phyloP scores from a whole-genome alignment of 1,284 basidiomycete genomes.

The Somion occarium region DNA sequence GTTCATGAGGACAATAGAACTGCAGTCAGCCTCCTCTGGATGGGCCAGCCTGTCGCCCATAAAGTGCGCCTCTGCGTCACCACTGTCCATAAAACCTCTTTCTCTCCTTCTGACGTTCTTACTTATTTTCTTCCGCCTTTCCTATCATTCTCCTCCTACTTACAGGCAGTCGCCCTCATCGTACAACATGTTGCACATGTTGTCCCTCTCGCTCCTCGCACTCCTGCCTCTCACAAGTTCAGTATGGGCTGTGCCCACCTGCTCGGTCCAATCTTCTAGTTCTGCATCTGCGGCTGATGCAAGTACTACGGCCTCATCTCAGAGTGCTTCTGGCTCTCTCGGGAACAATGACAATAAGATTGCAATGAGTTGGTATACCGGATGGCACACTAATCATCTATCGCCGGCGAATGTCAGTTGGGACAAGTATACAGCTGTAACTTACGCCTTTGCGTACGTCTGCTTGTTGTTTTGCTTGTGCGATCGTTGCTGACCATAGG shows the following conservation, averaged over 20 bases:
- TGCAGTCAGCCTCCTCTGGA: no score
- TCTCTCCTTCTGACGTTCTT: neutral
- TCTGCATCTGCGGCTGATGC: conserved; percentile 9
- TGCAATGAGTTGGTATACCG: conserved; percentile 54
- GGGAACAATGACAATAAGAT: conserved; percentile 22
- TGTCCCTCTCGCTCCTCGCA: conserved; percentile 19
- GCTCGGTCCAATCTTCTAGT: conserved; percentile 16
- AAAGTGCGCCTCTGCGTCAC: no score
- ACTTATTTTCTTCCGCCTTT: conserved; percentile 1
- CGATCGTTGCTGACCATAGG: conserved; percentile 27
- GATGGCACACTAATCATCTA: conserved; percentile 42
- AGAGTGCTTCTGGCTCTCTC: conserved; percentile 6
- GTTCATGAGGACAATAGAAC: no score
- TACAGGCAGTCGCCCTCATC: neutral
- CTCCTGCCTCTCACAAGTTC: conserved; percentile 16
- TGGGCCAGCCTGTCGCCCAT: no score
- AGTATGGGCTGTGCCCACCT: conserved; percentile 30
- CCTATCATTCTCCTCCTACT: neutral
- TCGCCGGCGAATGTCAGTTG: conserved; percentile 44
- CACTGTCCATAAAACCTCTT: neutral
- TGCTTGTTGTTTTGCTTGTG: conserved; percentile 34
- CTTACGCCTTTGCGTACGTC: conserved; percentile 58
- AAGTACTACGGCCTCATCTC: conserved; percentile 4
- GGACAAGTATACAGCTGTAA: conserved; percentile 50
- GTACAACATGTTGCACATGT: conserved; percentile 21